phyloP scores from a whole-genome alignment of 352 stramenopile species.

The Phytophthora megakarya region DNA sequence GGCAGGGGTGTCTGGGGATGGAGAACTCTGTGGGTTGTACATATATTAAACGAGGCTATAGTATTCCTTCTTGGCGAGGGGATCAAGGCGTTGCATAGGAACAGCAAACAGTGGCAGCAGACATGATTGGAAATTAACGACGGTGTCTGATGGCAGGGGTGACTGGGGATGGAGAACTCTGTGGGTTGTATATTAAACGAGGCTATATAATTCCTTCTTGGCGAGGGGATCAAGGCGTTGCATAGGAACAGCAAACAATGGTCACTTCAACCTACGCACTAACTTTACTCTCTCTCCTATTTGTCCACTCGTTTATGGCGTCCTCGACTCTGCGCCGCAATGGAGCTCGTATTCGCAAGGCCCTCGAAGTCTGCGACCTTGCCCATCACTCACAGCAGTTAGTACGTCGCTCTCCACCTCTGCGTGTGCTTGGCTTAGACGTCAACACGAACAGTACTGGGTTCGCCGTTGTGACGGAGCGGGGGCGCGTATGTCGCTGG shows the following conservation, averaged over 20 bases:
- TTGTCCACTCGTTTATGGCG: constrained; percentile 15
- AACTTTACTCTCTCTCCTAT: neutral
- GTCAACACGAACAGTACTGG: constrained; percentile 88
- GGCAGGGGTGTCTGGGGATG: too few species aligned
- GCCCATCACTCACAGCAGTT: constrained; percentile 30
- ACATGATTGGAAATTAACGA: too few species aligned
- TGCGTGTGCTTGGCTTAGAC: constrained; percentile 78
- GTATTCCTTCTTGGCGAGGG: too few species aligned
- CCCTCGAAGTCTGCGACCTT: constrained; percentile 45
- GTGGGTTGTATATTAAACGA: too few species aligned
- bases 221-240: too few species aligned
- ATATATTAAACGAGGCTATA: too few species aligned
- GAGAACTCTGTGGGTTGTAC: too few species aligned
- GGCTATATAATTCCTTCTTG: too few species aligned
- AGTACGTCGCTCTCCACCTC: constrained; percentile 32
- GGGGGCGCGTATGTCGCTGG: constrained; percentile 54
- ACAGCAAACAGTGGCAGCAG: neutral
- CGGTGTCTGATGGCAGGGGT: too few species aligned
- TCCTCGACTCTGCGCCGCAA: constrained; percentile 48
- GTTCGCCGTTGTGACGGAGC: constrained; percentile 66
- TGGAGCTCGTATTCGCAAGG: constrained; percentile 54
- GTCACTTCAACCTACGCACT: neutral
- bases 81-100: neutral
- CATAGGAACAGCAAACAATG: neutral
- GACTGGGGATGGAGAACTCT: too few species aligned